Evolutionary conservation across 192 early-diverging fungal genomes (phyloP), one percentile per base, ranked within the genome.

Genomic region (Coemansia sp.): DNA sequence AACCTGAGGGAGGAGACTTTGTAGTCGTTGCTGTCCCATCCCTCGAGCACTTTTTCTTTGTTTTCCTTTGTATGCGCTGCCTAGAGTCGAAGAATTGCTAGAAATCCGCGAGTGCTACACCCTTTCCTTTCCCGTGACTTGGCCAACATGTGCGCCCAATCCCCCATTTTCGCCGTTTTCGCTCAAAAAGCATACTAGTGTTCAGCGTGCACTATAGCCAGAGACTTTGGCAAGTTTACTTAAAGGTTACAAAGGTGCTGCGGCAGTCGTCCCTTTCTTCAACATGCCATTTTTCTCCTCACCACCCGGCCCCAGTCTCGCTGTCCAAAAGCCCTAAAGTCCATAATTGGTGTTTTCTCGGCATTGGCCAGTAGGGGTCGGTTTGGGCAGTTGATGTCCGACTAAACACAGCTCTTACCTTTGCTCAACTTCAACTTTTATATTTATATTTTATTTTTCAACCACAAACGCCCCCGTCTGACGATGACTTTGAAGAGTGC

Each of bases 401-500:
- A 0, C 47, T 21, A n/a, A 32, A 57, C 8, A 4, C 30, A 33
- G 17, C 13, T 10, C 30, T 17, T 16, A 13, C 11, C 30, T n/a
- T 16, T 8, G 53, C 11, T 57, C 5, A 16, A 4, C 14, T 11
- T 43, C 16, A 16, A 43, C 42, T 17, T 43, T 37, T 37, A 0
- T 37, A 37, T 37, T 37, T 37, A 9, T 17, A 46, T 46, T 46
- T 26, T 26, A 26, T 49, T 49, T 26, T n/a, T 49, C 5, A 21
- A 6, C 35, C 26, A 0, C 35, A 21, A 26, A 11, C 26, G 0
- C 9, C 9, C 10, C 14, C 26, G 26, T 2, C 32, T 19, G 6
- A 37, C 37, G 47, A 68, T 68, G 67, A 17, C 35, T 49, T 7
- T 43, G 61, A 69, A 53, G 28, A 28, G 3, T 23, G 1, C 60